Evolutionary conservation across 2,329 filamentous ascomycete species (phyloP).

Genomic region (Arachnomyces sp.): DNA sequence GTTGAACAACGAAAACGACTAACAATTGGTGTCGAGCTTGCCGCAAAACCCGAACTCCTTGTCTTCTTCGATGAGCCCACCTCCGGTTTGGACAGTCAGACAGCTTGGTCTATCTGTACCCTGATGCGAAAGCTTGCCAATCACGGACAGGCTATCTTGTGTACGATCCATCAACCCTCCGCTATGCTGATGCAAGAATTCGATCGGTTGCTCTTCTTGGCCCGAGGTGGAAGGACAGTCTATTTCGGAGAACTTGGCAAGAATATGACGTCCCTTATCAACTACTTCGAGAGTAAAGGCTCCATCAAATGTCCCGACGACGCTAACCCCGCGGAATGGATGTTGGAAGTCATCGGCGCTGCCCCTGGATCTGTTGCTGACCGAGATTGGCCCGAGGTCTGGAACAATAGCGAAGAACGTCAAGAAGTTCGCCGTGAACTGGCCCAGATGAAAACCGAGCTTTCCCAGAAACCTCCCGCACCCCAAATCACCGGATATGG

Average conservation of each 20-base stretch:
- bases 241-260: conserved; percentile 61
- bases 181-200: conserved; percentile 90
- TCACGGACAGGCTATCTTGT: conserved; percentile 86
- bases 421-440: conserved; percentile 36
- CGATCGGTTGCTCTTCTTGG: conserved; percentile 56
- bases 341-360: conserved; percentile 53
- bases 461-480: conserved; percentile 20
- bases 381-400: conserved; percentile 47
- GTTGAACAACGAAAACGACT: conserved; percentile 64
- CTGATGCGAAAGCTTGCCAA: conserved; percentile 84
- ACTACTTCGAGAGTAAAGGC: conserved; percentile 59
- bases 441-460: conserved; percentile 43
- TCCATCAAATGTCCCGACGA: conserved; percentile 46
- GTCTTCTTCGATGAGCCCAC: conserved; percentile 94
- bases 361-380: conserved; percentile 56
- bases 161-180: conserved; percentile 95
- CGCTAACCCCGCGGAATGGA: conserved; percentile 69
- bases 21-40: conserved; percentile 92
- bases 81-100: conserved; percentile 86
- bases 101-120: conserved; percentile 84
- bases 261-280: conserved; percentile 48
- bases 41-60: conserved; percentile 79
- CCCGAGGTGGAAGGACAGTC: conserved; percentile 56
- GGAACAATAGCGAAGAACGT: conserved; percentile 49
- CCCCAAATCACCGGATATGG: conserved; percentile 23